phyloP scores from a whole-genome alignment of 441 rosid genomes.

The Euphorbia schlechtendalii region DNA sequence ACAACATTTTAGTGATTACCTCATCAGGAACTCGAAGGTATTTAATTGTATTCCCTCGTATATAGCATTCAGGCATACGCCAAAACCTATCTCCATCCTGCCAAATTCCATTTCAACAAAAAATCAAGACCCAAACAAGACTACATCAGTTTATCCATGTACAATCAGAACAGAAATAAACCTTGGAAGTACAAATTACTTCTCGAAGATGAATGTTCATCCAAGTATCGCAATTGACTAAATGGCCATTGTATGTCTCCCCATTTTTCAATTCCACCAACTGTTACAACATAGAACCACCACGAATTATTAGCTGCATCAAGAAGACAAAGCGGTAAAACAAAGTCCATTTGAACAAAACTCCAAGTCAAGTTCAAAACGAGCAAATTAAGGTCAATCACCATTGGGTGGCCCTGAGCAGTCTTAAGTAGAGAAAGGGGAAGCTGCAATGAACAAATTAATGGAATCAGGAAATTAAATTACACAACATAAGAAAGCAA shows the following conservation, averaged over 20 bases:
- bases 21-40: constrained; percentile 94
- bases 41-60: constrained; percentile 93
- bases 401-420: constrained; percentile 98
- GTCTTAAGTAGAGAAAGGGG: constrained; percentile 92
- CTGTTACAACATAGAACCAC: constrained; percentile 34
- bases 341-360: not conserved
- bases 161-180: constrained; percentile 8
- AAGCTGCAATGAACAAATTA: constrained; percentile 44
- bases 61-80: constrained; percentile 98
- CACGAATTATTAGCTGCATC: constrained; percentile 23
- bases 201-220: constrained; percentile 99
- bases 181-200: constrained; percentile 99
- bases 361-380: not conserved
- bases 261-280: constrained; percentile 95
- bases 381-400: constrained; percentile 18
- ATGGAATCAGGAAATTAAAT: not conserved
- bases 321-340: constrained; percentile 4
- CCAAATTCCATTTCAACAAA: constrained; percentile 14
- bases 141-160: not conserved
- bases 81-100: constrained; percentile 98
- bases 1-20: constrained; percentile 30
- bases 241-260: constrained; percentile 93
- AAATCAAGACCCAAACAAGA: constrained; percentile 1
- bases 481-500: not conserved
- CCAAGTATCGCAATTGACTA: constrained; percentile 97